Base-by-base conservation (phyloP, 352 stramenopile species). In the Phytopythium montanum region DNA sequence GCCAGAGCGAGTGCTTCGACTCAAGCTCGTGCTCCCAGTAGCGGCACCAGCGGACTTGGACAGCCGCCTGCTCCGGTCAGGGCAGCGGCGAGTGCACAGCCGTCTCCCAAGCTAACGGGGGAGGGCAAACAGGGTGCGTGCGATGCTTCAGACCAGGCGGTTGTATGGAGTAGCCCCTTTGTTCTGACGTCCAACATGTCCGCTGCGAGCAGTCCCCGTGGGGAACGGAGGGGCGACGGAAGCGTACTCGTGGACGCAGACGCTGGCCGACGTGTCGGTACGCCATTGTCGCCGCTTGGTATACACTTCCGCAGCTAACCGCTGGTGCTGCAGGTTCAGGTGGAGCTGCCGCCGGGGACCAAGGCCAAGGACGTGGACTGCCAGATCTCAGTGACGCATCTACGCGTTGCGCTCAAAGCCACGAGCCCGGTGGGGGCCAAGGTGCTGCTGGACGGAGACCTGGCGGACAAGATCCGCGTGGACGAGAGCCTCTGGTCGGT, bases 401-500 rank as follows among this genome's bases (percentile, higher is more conserved):
- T 99, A 2, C 94, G 86, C 60, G 86, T 98, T 9, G 71, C 69
- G 21, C 55, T 98, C 28, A 97, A 94, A 44, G 54, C 50, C 5
- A 55, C 26, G 23, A 26, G 41, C 8, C 16, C 1, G 1, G 7
- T 13, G 8, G 23, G 38, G 33, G 57, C 29, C 4, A 66, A 28
- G 1, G 50, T 73, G 25, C 59, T 91, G 12, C 41, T 94, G 19
- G 74, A 99, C 61, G 97, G 90, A 49, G 69, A 92, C 0, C 73
- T 99, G 3, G 79, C 82, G 23, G 96, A 98, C 51, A 84, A 90
- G 45, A 90, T 99, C n/a, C 95, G 97, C 38, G 78, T 93, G 5
- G 97, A 99, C 66, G 97, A 99, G 68, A 98, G 92, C 56, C 87
- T 99, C 61, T 99, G 97, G 97, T 99, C 97, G 1, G 68, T 99